Evolutionary conservation across 202 grass and related monocot genomes (phyloP).

Genomic region (Schoenoplectus triqueter): DNA sequence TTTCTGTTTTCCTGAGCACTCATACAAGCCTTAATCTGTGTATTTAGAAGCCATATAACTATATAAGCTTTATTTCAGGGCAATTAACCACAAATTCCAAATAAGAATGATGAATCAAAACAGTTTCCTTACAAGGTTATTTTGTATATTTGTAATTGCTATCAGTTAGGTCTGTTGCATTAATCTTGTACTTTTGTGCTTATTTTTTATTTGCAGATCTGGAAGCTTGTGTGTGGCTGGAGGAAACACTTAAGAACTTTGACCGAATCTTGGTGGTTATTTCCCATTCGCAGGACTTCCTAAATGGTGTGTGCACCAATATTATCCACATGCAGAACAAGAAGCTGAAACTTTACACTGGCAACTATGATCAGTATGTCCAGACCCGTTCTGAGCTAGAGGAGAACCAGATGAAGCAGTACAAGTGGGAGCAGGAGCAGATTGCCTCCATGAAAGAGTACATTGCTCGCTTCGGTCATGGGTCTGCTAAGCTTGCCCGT

Average conservation of each 20-base stretch:
- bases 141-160: background rate
- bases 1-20: background rate
- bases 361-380: slow-evolving; percentile 88
- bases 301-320: slow-evolving; percentile 89
- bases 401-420: slow-evolving; percentile 96
- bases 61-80: background rate
- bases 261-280: slow-evolving; percentile 79
- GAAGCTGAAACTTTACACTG: slow-evolving; percentile 79
- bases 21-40: background rate
- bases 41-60: background rate
- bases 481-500: slow-evolving; percentile 90
- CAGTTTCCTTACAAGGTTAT: background rate
- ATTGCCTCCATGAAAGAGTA: slow-evolving; percentile 87
- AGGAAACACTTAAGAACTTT: slow-evolving; percentile 81
- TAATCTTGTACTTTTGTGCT: background rate
- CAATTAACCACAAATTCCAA: background rate
- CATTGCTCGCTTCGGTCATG: slow-evolving; percentile 87
- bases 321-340: slow-evolving; percentile 96
- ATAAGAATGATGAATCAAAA: background rate
- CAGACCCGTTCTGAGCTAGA: slow-evolving; percentile 78
- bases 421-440: slow-evolving; percentile 96
- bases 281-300: slow-evolving; percentile 87
- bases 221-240: slow-evolving; percentile 95
- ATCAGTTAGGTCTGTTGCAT: background rate
- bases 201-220: slow-evolving; percentile 58